Conservation (phyloP, 495 filamentous ascomycete genomes). For the Tetracladium setigerum region DNA sequence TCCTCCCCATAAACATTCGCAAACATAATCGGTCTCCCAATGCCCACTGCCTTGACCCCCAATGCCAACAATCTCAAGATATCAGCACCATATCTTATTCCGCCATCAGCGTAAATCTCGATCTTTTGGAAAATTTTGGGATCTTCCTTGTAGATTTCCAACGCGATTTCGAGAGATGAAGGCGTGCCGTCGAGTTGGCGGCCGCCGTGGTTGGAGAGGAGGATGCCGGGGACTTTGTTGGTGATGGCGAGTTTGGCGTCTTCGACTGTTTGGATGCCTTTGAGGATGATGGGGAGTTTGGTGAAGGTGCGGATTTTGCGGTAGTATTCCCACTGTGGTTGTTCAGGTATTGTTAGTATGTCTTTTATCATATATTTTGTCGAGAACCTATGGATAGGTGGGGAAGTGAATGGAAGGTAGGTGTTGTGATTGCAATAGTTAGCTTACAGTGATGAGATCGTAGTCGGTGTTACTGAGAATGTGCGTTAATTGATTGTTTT, state of each 20-base stretch:
- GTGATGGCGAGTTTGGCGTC: slow-evolving; percentile 73
- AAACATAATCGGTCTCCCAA: slow-evolving; percentile 59
- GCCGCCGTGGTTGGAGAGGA: slow-evolving; percentile 86
- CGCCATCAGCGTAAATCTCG: slow-evolving; percentile 84
- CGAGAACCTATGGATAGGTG: no score
- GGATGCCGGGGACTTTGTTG: slow-evolving; percentile 63
- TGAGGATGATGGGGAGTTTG: slow-evolving; percentile 70
- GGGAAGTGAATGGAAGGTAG: neutral
- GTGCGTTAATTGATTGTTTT: neutral
- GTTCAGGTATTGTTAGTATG: neutral
- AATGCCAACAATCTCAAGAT: slow-evolving; percentile 26
- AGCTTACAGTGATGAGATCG: no score
- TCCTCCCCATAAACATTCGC: slow-evolving; percentile 33
- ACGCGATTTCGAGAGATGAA: slow-evolving; percentile 69
- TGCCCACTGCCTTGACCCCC: slow-evolving; percentile 73
- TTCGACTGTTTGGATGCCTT: slow-evolving; percentile 85
- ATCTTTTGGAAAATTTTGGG: slow-evolving; percentile 60
- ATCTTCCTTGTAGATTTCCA: slow-evolving; percentile 70
- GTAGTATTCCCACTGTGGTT: neutral
- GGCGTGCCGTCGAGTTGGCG: slow-evolving; percentile 78
- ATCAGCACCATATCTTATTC: slow-evolving; percentile 22
- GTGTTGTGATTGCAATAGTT: neutral
- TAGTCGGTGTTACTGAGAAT: neutral
- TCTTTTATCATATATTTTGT: no score
- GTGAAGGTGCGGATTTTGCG: slow-evolving; percentile 32